Base-by-base conservation (phyloP, 257 asterid species). In the Solanum pinnatisectum region DNA sequence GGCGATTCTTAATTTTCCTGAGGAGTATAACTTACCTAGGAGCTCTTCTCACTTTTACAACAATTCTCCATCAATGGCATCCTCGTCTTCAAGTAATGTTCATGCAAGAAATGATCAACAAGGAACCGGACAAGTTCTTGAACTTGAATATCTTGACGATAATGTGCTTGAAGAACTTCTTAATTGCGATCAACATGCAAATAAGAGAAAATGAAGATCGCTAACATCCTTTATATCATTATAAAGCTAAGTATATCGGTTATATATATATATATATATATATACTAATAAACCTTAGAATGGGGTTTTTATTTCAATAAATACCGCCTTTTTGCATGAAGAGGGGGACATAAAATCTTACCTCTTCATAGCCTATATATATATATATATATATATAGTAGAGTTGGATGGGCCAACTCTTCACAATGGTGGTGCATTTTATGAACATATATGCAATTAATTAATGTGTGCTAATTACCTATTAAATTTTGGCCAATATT, bases 1-100 rank as follows among this genome's bases (percentile, higher is more conserved):
- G 85, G 98, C 98, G 0, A 95, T 96, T 37, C 96, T 96, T 33
- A 96, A 96, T 82, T 96, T 95, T 65, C 96, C 98, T 0, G 90
- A 91, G 12, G 98, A 95, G 89, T 93, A 96, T 40, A 94, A 93
- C 27, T 32, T 96, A 91, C 98, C 96, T 2, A 88, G 88, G 27
- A 93, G 84, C 90, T 93, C 96, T 5, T 95, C 98, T 2, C 96
- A 94, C 90, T 92, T 94, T 12, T 88, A 90, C 16, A 33, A 90
- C 7, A 10, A 85, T 16, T 70, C 85, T 5, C 60, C 74, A 1
- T n/a, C 90, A 2, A 68, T 88, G 1, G 67, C 89, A 2, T 37
- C 90, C 1, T 52, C 93, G 2, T 32, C 93, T 4, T 73, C 92
- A 25, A 71, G 35, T 36, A 74, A 74, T 36, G 68, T 81, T 9